Conservation (phyloP, 495 filamentous ascomycete genomes). For the Neurospora sp. region DNA sequence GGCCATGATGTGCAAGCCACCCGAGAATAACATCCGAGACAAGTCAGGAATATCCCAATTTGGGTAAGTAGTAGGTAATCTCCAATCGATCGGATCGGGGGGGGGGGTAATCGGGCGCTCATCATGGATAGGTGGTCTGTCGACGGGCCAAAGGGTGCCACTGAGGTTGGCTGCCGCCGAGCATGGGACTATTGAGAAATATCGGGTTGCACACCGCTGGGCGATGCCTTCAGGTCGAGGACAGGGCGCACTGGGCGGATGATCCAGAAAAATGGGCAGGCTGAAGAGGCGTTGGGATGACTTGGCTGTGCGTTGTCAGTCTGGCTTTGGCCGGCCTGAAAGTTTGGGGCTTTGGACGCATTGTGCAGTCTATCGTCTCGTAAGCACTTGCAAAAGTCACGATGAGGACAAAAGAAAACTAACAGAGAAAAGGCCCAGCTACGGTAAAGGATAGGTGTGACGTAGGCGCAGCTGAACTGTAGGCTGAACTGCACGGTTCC, state of each 20-base stretch:
- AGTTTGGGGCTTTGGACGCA: not conserved
- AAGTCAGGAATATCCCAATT: not conserved
- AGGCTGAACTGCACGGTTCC: not conserved
- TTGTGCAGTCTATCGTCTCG: not conserved
- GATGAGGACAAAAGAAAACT: not conserved
- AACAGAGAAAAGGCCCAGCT: not conserved
- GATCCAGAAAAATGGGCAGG: not conserved
- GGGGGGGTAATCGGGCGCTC: not conserved
- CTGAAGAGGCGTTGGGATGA: not conserved
- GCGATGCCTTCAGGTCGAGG: not conserved
- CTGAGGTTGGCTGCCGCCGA: not conserved
- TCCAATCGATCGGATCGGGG: not conserved
- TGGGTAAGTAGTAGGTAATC: no score
- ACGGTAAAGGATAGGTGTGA: not conserved
- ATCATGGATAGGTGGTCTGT: not conserved
- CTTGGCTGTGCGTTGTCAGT: not conserved
- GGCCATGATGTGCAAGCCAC: not conserved
- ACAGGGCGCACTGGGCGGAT: not conserved
- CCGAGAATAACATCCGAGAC: not conserved
- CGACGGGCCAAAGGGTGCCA: not conserved
- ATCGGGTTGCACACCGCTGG: not conserved
- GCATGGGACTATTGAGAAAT: not conserved
- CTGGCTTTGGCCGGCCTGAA: not conserved
- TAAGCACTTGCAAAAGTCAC: not conserved
- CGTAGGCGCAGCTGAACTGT: not conserved